Base-by-base conservation (phyloP, 2,329 filamentous ascomycete species). In the Sclerotinia borealis region DNA sequence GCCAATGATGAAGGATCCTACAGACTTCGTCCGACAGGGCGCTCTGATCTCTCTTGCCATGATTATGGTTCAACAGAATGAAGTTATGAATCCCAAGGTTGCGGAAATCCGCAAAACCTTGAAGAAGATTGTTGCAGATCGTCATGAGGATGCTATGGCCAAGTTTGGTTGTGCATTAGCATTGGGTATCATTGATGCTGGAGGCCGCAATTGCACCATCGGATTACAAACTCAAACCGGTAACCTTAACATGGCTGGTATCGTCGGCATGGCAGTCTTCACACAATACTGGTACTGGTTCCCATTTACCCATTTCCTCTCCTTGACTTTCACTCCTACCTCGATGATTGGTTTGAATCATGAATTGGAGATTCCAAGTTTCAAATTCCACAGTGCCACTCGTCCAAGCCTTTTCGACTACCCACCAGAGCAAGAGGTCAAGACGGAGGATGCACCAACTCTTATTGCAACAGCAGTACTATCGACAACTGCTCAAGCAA, bases 281-380 rank as follows among this genome's bases (percentile, higher is more conserved):
- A 96, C 93, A 10, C 95, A 99, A 76, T 99, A 99, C 81, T 99
- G 95, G 95, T 99, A 99, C 81, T 99, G 95, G 95, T 99, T 99
- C 85, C 95, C 95, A 65, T 89, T 98, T 72, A 96, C 95, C 36
- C 95, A 99, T 78, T 99, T 99, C 85, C 77, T 99, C 64, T 96
- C 93, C 0, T 83, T 99, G 66, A 93, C 92, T 72, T 98, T 99
- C 78, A 92, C 91, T n/a, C 95, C 95, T 1, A 99, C 96, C 1
- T 90, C 95, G 1, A 90, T 99, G 73, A 97, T 98, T 71, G 93
- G 91, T 65, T 86, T 99, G 31, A 93, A 99, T 74, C 89, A 96
- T 73, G 91, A 97, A 73, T 83, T 99, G 17, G 92, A 97, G 72
- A 92, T 96, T 61, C 92, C 96, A 25, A 88, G 88, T 74, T 93